phyloP scores from a whole-genome alignment of 768 basidiomycete genomes.

The Pulveroboletus sp. region DNA sequence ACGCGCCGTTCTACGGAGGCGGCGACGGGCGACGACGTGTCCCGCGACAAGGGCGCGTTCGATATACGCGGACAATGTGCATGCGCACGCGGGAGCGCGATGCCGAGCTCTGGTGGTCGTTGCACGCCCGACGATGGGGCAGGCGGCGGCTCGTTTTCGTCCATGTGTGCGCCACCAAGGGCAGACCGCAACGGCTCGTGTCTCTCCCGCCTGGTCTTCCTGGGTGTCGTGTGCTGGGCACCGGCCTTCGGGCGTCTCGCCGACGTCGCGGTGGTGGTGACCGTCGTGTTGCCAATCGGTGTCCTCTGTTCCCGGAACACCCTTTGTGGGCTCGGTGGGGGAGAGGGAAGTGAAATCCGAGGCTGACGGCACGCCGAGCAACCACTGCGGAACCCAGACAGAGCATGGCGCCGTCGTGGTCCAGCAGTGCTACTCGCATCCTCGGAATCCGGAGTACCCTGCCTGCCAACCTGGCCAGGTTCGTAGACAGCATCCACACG shows the following conservation, averaged over 20 bases:
- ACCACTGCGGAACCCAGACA: conserved; percentile 25
- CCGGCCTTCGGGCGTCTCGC: not conserved
- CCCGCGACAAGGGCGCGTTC: conserved; percentile 1
- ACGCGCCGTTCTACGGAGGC: conserved; percentile 5
- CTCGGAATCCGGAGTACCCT: conserved; percentile 15
- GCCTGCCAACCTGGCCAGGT: not conserved
- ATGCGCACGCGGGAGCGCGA: conserved; percentile 14
- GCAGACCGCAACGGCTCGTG: not conserved
- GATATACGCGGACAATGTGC: conserved; percentile 11
- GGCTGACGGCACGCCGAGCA: conserved; percentile 25
- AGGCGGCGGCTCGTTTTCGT: conserved; percentile 20
- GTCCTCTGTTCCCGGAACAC: not conserved
- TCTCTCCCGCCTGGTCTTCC: conserved; percentile 8
- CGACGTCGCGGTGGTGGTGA: not conserved
- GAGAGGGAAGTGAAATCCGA: conserved; percentile 11
- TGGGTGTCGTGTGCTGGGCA: not conserved
- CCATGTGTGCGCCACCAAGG: not conserved
- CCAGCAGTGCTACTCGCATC: not conserved
- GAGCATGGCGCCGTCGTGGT: conserved; percentile 7
- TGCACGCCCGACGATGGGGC: not conserved
- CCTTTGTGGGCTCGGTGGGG: conserved; percentile 9
- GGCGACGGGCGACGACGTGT: not conserved
- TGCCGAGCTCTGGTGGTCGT: not conserved
- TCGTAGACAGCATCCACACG: not conserved
- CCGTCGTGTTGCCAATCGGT: not conserved